phyloP scores from a whole-genome alignment of 202 grass and related monocot species.

The Brachypodium distachyon region DNA sequence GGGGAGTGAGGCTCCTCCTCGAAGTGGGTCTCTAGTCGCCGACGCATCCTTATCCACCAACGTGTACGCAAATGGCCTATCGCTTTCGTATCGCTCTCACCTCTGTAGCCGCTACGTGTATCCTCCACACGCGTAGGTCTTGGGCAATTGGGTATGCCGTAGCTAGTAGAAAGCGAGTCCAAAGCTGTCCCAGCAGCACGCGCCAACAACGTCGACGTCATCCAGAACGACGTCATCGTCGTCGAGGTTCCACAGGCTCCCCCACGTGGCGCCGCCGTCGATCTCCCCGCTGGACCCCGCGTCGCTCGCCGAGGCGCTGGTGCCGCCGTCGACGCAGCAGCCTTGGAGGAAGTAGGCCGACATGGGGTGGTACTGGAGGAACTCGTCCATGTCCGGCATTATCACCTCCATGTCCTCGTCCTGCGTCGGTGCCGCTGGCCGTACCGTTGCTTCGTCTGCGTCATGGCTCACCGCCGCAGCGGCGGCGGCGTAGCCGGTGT shows the following conservation, averaged over 20 bases:
- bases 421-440: not conserved
- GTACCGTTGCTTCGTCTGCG: not conserved
- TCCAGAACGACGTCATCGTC: constrained; percentile 26
- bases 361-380: constrained; percentile 39
- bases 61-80: constrained; percentile 17
- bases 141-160: not conserved
- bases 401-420: not conserved
- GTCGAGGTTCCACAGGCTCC: constrained; percentile 82
- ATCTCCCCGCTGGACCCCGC: constrained; percentile 34
- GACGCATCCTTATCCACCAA: constrained; percentile 44
- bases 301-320: constrained; percentile 15
- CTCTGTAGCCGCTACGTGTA: not conserved
- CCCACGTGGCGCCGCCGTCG: constrained; percentile 44
- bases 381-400: constrained; percentile 41
- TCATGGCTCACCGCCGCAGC: not conserved
- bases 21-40: constrained; percentile 30
- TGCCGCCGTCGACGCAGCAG: not conserved
- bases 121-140: not conserved
- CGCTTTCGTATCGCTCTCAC: too few relatives aligned
- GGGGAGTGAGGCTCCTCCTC: constrained; percentile 25
- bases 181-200: constrained; percentile 24
- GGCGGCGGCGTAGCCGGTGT: not conserved
- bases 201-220: constrained; percentile 20
- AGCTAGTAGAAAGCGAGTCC: constrained; percentile 34
- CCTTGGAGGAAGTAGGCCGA: constrained; percentile 28